Conservation (phyloP, 768 basidiomycete genomes). For the Kwoniella shandongensis region DNA sequence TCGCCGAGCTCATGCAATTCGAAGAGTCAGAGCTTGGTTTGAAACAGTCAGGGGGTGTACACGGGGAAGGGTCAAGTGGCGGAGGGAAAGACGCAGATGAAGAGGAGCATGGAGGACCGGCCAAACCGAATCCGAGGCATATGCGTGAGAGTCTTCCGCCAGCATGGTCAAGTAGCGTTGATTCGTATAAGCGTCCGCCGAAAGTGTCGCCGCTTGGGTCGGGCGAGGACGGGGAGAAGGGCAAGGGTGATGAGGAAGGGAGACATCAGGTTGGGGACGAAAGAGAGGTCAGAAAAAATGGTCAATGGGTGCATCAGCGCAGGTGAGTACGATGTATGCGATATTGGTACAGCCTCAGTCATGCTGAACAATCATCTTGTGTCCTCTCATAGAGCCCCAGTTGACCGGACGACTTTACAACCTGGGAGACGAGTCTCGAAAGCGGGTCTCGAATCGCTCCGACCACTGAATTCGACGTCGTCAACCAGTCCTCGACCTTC, state of each 20-base stretch:
- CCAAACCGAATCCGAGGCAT: conserved; percentile 64
- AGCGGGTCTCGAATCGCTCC: conserved; percentile 70
- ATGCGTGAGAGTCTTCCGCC: conserved; percentile 75
- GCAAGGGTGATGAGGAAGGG: conserved; percentile 11
- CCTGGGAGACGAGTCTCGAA: conserved; percentile 88
- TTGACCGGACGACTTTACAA: conserved; percentile 82
- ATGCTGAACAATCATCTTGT: too few relatives aligned
- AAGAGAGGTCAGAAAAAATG: conserved; percentile 83
- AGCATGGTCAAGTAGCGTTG: conserved; percentile 52
- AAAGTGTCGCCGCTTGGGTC: conserved; percentile 2
- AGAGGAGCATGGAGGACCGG: conserved; percentile 52
- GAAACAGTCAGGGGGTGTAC: conserved; percentile 55
- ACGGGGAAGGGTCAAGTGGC: conserved; percentile 40
- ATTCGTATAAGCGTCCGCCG: conserved; percentile 26
- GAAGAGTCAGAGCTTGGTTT: conserved; percentile 86
- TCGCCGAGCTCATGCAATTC: conserved; percentile 93
- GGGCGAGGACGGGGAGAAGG: conserved; percentile 9
- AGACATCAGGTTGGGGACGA: conserved; percentile 51
- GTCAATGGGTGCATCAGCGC: conserved; percentile 77
- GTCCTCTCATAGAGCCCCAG: conserved; percentile 72
- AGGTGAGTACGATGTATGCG: conserved; percentile 62
- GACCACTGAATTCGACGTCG: conserved; percentile 18
- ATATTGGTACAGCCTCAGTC: too few relatives aligned
- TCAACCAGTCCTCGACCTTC: conserved; percentile 12
- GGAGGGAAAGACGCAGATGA: conserved; percentile 20